These are phyloP conservation scores for Chloromonas sp. DNA, from an alignment of 163 green algal genomes.

Conservation along the genomic window DNA sequence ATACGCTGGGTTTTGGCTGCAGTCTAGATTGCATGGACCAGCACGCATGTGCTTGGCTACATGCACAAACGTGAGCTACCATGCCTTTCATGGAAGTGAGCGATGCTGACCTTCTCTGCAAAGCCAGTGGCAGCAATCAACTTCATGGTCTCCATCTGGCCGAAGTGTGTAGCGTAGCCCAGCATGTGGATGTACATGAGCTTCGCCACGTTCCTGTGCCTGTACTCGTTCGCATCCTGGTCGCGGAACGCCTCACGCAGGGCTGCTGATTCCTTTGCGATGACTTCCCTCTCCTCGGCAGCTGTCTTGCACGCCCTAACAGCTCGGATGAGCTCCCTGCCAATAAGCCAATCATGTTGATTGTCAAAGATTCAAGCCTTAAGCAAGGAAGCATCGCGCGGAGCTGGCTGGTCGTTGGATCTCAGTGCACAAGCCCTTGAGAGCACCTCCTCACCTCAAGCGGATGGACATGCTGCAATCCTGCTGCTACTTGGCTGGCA, in stretches of 20 bases:
- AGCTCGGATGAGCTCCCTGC: slow-evolving; percentile 70
- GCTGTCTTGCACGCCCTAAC: slow-evolving; percentile 91
- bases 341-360: slow-evolving; percentile 4
- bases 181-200: slow-evolving; percentile 99
- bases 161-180: slow-evolving; percentile 98
- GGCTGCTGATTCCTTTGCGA: slow-evolving; percentile 92
- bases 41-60: neutral
- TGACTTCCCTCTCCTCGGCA: slow-evolving; percentile 91
- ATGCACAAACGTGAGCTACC: neutral
- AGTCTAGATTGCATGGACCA: too few relatives aligned
- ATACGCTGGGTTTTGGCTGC: too few relatives aligned
- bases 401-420: neutral
- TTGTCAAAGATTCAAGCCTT: neutral
- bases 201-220: slow-evolving; percentile 95
- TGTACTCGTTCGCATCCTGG: slow-evolving; percentile 58
- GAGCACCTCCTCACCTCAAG: neutral
- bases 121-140: slow-evolving; percentile 83
- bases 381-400: neutral
- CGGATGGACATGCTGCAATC: neutral
- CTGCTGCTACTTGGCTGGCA: too few relatives aligned
- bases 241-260: slow-evolving; percentile 85
- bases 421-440: neutral
- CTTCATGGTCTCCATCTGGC: slow-evolving; percentile 99
- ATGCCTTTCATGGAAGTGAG: neutral
- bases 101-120: slow-evolving; percentile 74